Evolutionary conservation across 2,329 filamentous ascomycete species (phyloP).

Genomic region (Colletotrichum endophyticum): DNA sequence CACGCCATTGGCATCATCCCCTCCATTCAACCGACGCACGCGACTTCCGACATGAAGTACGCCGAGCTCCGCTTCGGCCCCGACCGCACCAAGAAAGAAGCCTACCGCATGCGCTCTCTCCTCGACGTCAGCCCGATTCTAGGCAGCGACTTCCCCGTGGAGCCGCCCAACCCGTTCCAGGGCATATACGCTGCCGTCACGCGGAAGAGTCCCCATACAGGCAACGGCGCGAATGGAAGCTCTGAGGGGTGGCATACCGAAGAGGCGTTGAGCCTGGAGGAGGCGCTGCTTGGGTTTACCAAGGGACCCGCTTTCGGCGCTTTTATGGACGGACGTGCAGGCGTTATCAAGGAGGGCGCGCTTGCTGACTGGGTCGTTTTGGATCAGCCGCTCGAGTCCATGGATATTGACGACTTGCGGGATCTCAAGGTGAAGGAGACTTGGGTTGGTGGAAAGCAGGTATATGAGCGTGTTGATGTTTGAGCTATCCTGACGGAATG

Average conservation of each 20-base stretch:
- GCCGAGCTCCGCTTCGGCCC: conserved; percentile 64
- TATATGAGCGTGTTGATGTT: conserved; percentile 38
- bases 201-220: conserved; percentile 62
- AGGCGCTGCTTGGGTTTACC: conserved; percentile 53
- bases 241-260: conserved; percentile 62
- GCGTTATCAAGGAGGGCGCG: conserved; percentile 62
- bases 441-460: conserved; percentile 66
- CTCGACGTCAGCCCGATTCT: conserved; percentile 60
- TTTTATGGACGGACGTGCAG: conserved; percentile 64
- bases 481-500: background rate
- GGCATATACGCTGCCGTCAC: conserved; percentile 73
- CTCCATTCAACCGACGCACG: conserved; percentile 74
- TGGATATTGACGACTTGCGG: conserved; percentile 57
- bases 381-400: conserved; percentile 57
- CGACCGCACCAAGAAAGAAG: conserved; percentile 57
- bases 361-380: conserved; percentile 77
- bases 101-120: conserved; percentile 71
- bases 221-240: conserved; percentile 50
- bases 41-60: conserved; percentile 74
- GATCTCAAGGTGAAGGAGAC: conserved; percentile 66
- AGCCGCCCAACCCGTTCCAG: conserved; percentile 70
- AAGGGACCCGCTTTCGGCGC: conserved; percentile 17
- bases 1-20: conserved; percentile 65
- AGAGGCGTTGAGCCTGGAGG: conserved; percentile 61
- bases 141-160: conserved; percentile 75